A percentile compares a stretch with the other conserved stretches of the same genome.
Conservation (phyloP, 495 filamentous ascomycete species). For the Saxophila tyrrhenica region DNA sequence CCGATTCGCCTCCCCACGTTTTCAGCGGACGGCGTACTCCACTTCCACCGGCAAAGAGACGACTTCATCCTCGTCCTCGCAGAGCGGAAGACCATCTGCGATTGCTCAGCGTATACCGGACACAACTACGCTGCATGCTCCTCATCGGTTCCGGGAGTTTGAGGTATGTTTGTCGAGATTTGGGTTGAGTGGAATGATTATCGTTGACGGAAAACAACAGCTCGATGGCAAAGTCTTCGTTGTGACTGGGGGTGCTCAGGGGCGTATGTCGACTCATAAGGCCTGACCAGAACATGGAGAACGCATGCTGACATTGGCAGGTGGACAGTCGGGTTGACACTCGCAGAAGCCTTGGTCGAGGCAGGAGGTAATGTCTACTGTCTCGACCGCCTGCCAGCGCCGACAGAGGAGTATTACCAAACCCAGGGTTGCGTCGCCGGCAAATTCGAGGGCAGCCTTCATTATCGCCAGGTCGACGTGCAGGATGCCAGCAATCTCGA, state of each 20-base stretch:
- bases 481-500: conserved; percentile 46
- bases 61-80: neutral
- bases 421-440: conserved; percentile 35
- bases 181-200: no score
- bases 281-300: neutral
- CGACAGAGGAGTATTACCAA: conserved; percentile 39
- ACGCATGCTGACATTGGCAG: conserved; percentile 15
- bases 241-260: conserved; percentile 52
- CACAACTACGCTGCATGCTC: neutral
- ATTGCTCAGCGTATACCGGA: conserved; percentile 11
- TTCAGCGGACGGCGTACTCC: neutral
- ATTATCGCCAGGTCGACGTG: conserved; percentile 56
- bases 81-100: neutral
- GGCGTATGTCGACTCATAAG: conserved; percentile 18
- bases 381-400: conserved; percentile 44
- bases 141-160: conserved; percentile 13
- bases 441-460: conserved; percentile 43
- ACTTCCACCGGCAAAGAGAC: neutral
- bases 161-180: conserved; percentile 16
- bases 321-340: conserved; percentile 42
- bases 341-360: conserved; percentile 60
- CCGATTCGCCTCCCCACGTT: neutral
- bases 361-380: conserved; percentile 58
- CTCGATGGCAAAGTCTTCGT: conserved; percentile 47
- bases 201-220: neutral